Base-by-base conservation (phyloP, 352 stramenopile species). In the Globisporangium nodosum region DNA sequence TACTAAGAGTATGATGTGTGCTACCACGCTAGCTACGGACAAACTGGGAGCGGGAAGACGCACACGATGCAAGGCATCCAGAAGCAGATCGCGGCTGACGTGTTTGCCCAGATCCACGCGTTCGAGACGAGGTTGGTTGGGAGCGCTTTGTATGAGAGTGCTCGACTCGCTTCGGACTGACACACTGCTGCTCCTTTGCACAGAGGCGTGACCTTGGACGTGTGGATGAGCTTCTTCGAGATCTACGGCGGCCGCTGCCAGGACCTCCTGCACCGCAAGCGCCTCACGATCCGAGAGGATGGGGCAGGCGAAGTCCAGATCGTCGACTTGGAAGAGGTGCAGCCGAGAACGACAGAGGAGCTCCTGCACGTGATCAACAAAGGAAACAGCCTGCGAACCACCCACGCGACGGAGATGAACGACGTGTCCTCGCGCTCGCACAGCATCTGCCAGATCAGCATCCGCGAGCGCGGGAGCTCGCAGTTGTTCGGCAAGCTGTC, bases 231-330 rank as follows among this genome's bases (percentile, higher is more conserved):
- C 37, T 97, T 98, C 40, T 99, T 98, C 63, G 96, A 99, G 76
- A 98, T 99, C 48, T 99, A 99, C 58, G 94, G 96, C 0, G 94
- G 94, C 47, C 96, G 97, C 33, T 92, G 97, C 27, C 94, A 98
- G 51, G 96, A 99, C 68, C 66, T 99, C 20, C 69, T 99, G 43
- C 78, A 86, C 56, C 81, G 92, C 39, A 94, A 95, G 54, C 70
- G 79, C 12, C 78, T 98, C 16, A 97, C 88, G 48, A 97, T 97
- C 64, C 81, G 96, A 3, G 95, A 98, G 76, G 94, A 99, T 69
- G 91, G 87, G 2, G 85, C 85, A 42, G 92, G 94, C 13, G 88
- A 97, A 67, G 96, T 99, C 35, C 93, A 96, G 58, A 97, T 99
- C 69, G 90, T 96, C 39, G 96, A 97, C 57, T 66, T 99, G 61